Conservation (phyloP, 495 filamentous ascomycete genomes). For the Xeromyces bisporus region DNA sequence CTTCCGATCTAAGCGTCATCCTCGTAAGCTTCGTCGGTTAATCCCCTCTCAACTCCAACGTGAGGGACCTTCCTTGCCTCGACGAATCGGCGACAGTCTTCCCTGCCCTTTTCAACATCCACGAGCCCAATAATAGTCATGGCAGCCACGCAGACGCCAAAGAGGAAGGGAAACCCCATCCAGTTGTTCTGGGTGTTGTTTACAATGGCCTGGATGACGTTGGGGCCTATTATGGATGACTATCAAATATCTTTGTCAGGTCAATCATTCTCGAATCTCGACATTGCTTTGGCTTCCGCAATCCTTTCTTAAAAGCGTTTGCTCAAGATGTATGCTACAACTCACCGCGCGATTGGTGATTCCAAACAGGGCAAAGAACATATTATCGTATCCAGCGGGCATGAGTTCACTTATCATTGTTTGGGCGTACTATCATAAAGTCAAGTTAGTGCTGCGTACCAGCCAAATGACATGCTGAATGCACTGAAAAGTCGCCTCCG, state of each 20-base stretch:
- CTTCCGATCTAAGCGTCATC: not conserved
- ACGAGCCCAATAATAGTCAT: conserved; percentile 28
- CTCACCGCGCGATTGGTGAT: conserved; percentile 34
- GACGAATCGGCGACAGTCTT: conserved; percentile 23
- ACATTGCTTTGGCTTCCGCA: no score
- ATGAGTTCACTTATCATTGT: conserved; percentile 38
- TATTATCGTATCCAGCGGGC: conserved; percentile 33
- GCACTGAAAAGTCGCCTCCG: no score
- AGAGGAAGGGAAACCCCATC: conserved; percentile 36
- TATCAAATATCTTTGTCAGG: no score
- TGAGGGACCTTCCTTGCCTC: conserved; percentile 21
- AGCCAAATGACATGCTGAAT: no score
- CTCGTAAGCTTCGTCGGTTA: not conserved
- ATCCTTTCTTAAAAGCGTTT: no score
- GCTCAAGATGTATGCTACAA: no score
- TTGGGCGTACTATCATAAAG: conserved; percentile 24
- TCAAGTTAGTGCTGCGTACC: no score
- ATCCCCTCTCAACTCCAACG: conserved; percentile 10
- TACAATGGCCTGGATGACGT: conserved; percentile 34
- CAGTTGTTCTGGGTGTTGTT: conserved; percentile 31
- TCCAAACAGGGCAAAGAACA: conserved; percentile 36
- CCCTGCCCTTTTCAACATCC: conserved; percentile 30
- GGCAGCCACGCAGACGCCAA: conserved; percentile 24
- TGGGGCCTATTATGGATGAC: conserved; percentile 35
- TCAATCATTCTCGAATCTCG: no score